A percentile compares a stretch with the other conserved stretches of the same genome.
Evolutionary conservation across 306 rosid species (phyloP).

Genomic region (Castanospermum australe): DNA sequence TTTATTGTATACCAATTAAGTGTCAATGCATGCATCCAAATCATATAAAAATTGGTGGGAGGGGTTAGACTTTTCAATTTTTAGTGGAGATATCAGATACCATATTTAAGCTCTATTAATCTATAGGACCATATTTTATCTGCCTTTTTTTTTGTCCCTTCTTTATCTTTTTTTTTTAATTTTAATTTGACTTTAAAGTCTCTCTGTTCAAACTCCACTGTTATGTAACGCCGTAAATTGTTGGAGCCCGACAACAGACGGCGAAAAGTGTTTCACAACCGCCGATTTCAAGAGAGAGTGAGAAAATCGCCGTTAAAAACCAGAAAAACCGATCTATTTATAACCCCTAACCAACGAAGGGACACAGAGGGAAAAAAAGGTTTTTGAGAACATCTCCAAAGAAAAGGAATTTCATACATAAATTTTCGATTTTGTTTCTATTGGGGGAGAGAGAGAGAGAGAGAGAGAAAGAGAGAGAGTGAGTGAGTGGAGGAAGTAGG

Average conservation of each 20-base stretch:
- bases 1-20: neutral
- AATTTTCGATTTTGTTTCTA: slow-evolving; percentile 37
- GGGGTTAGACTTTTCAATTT: too few relatives aligned
- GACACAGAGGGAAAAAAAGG: neutral
- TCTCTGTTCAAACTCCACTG: slow-evolving; percentile 14
- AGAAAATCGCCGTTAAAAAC: slow-evolving; percentile 35
- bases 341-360: slow-evolving; percentile 38
- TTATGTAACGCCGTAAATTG: slow-evolving; percentile 35
- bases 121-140: slow-evolving; percentile 23
- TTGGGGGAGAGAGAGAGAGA: slow-evolving; percentile 11
- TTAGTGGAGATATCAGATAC: too few relatives aligned
- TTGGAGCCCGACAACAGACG: neutral
- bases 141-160: neutral
- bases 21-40: neutral
- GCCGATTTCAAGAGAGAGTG: neutral
- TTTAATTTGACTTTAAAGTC: slow-evolving; percentile 13
- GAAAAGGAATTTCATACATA: slow-evolving; percentile 41
- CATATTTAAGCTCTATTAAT: slow-evolving; percentile 21
- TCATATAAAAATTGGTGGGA: neutral
- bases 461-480: neutral
- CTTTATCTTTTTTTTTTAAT: neutral
- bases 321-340: slow-evolving; percentile 42
- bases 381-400: slow-evolving; percentile 25
- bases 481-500: slow-evolving; percentile 11
- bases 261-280: neutral